phyloP scores from a whole-genome alignment of 768 basidiomycete genomes.

The Omphalotus guepiniiformis region DNA sequence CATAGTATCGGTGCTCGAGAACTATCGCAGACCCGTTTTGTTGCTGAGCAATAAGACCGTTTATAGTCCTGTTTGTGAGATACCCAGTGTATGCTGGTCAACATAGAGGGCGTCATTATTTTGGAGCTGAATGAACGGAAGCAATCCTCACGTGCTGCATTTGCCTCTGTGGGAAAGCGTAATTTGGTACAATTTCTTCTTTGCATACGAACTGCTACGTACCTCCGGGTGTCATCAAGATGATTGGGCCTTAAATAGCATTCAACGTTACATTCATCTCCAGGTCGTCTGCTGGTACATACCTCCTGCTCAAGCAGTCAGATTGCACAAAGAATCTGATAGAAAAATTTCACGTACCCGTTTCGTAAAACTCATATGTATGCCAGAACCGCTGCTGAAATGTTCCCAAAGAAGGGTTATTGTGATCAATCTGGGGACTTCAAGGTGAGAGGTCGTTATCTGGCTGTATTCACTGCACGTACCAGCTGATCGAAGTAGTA shows the following conservation, averaged over 20 bases:
- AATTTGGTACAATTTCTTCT: background rate
- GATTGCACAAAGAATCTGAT: background rate
- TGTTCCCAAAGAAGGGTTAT: conserved; percentile 40
- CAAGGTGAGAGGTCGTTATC: background rate
- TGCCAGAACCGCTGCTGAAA: conserved; percentile 51
- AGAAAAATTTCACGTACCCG: conserved; percentile 12
- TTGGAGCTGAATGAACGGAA: background rate
- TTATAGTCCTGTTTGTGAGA: conserved; percentile 41
- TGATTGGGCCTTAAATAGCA: conserved; percentile 30
- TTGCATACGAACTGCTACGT: too few species aligned
- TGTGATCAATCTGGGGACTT: conserved; percentile 38
- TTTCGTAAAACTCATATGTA: conserved; percentile 40
- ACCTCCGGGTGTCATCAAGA: conserved; percentile 23
- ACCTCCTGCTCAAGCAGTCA: conserved; percentile 1
- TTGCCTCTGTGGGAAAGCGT: conserved; percentile 36
- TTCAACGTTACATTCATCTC: background rate
- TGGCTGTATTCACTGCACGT: background rate
- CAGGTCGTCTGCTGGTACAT: background rate
- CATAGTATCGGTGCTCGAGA: conserved; percentile 50
- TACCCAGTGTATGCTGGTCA: conserved; percentile 26
- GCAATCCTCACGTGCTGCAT: conserved; percentile 26
- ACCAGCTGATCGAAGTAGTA: conserved; percentile 26
- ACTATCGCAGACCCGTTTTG: conserved; percentile 38
- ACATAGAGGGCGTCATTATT: conserved; percentile 8
- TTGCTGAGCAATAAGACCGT: conserved; percentile 39